Evolutionary conservation across 768 basidiomycete genomes (phyloP).

Genomic region (Rhodotorula taiwanensis): DNA sequence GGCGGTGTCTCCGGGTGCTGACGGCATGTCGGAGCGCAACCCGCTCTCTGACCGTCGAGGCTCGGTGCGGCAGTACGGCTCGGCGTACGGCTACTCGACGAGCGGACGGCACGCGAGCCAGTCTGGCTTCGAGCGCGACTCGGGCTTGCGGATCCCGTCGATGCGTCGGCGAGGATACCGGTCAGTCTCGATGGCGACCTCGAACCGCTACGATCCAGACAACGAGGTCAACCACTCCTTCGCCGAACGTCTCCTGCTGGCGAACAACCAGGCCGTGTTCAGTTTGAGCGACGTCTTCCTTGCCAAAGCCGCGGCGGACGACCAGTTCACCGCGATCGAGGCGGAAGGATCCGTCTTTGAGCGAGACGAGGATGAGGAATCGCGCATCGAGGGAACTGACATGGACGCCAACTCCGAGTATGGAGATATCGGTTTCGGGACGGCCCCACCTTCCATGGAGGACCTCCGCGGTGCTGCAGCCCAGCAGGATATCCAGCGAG

Average conservation of each 20-base stretch:
- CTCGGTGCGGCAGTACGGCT: constrained; percentile 23
- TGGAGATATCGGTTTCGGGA: constrained; percentile 30
- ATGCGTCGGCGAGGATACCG: constrained; percentile 20
- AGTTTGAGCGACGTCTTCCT: constrained; percentile 97
- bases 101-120: background rate
- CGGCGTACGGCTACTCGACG: constrained; percentile 35
- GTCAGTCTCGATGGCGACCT: constrained; percentile 33
- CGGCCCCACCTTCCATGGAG: constrained; percentile 37
- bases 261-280: constrained; percentile 89
- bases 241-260: constrained; percentile 60
- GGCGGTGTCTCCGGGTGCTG: constrained; percentile 2
- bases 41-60: constrained; percentile 9
- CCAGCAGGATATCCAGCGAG: constrained; percentile 14
- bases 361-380: constrained; percentile 44
- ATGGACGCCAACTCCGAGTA: constrained; percentile 27
- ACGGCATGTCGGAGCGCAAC: constrained; percentile 10
- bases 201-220: constrained; percentile 36
- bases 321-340: constrained; percentile 35
- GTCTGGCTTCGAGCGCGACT: constrained; percentile 2
- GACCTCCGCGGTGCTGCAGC: constrained; percentile 29
- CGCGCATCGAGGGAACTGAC: constrained; percentile 15
- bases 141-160: constrained; percentile 26
- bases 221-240: constrained; percentile 48
- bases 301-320: constrained; percentile 67
- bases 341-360: constrained; percentile 35